Percentiles rank a stretch among this genome's conserved stretches.
phyloP scores from a whole-genome alignment of 2,329 filamentous ascomycete genomes.

The Penicillium fuscoglaucum region DNA sequence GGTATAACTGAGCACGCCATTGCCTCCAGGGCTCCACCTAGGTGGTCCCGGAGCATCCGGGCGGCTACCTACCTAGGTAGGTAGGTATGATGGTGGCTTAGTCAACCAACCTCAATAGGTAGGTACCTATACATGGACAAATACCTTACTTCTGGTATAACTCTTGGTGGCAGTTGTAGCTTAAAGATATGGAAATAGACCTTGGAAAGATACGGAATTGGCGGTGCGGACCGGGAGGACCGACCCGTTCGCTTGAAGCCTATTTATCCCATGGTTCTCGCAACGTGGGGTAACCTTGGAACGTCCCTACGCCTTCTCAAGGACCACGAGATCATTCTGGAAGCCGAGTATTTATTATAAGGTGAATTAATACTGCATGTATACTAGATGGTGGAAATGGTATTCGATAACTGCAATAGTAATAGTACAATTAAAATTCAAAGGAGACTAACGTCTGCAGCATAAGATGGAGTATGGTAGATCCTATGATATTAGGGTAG shows the following conservation, averaged over 20 bases:
- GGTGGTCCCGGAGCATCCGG: not conserved
- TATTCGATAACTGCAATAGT: too few species aligned
- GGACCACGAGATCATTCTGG: not conserved
- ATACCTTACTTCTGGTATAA: not conserved
- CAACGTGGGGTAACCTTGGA: not conserved
- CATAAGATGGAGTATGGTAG: too few species aligned
- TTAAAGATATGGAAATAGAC: not conserved
- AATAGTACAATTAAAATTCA: too few species aligned
- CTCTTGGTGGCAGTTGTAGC: not conserved
- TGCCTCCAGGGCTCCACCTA: not conserved
- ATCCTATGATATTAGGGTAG: too few species aligned
- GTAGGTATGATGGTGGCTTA: not conserved
- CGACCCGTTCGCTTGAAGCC: not conserved
- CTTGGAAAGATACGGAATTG: not conserved
- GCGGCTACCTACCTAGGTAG: too few species aligned
- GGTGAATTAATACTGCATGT: too few species aligned
- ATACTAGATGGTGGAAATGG: too few species aligned
- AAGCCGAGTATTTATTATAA: not conserved
- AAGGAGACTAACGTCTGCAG: too few species aligned
- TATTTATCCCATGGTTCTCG: not conserved
- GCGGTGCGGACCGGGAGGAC: not conserved
- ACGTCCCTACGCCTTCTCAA: not conserved
- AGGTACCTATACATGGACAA: not conserved
- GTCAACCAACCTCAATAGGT: not conserved
- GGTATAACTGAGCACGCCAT: not conserved